Evolutionary conservation across 495 filamentous ascomycete species (phyloP), one percentile per base, ranked within the genome.

Genomic region (Trypethelium eluteriae): DNA sequence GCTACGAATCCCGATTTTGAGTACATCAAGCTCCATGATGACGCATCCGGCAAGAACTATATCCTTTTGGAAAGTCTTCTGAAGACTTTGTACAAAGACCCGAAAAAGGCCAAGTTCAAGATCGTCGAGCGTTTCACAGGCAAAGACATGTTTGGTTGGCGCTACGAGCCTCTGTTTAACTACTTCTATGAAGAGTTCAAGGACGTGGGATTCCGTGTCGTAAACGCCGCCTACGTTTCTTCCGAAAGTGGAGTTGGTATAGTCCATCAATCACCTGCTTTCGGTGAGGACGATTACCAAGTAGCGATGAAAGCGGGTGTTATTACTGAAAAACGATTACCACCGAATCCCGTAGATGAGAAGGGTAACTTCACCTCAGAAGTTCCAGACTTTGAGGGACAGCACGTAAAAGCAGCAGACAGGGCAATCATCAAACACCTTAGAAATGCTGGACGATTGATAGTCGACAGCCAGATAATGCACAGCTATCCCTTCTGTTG

Each of bases 401-500:
- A 93, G 74, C 84, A 97, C 73, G 95, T 98, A 67, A 98, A 98
- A 81, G 86, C 87, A 62, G 94, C 94, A 11, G 94, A 98, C 74
- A 97, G 92, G 80, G 85, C 83, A 63, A 98, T 98, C 79, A 93
- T 97, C 75, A 96, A 95, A 76, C 77, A 93, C 71, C 81, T 98
- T 34, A 96, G 93, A 78, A 85, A 82, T 46, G 86, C 81, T 41
- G 91, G 89, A 32, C 86, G 93, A 50, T 67, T 98, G 63, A 82
- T 98, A 41, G 90, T 95, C 39, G 91, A 96, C 65, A 89, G 89
- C 44, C 92, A 96, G 76, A 84, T 96, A 64, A 95, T 85, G 76
- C 94, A 98, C 80, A 93, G 89, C 68, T 96, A 97, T 75, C 93
- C 93, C 34, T 93, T 92, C 82, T 98, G 94, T 78, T 93, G 91